Evolutionary conservation across 768 basidiomycete species (phyloP), one percentile per base, ranked within the genome.

Genomic region (Pleurotus sapidus): DNA sequence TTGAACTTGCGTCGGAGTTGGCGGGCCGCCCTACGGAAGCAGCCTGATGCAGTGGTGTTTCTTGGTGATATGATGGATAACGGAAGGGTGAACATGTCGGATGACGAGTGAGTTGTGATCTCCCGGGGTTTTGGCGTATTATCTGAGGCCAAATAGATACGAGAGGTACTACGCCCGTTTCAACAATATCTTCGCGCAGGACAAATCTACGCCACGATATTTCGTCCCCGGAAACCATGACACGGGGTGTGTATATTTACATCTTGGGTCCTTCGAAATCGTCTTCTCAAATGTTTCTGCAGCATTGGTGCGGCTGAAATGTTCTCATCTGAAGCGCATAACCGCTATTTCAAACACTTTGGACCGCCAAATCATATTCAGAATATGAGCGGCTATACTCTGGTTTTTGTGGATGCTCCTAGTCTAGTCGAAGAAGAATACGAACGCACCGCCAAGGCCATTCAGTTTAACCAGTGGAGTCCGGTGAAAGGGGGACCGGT

Each of bases 41-140:
- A 70, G 23, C 89, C 94, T 5, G 84, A 96, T 67, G 81, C 74
- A 12, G 82, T 96, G 4, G 74, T 97, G 2, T 89, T 96, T 60
- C 76, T 95, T 18, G 95, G 95, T 38, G 94, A 97, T 68, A 90
- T 96, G 91, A 84, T 96, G 84, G 93, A 96, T 64, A 84, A 82
- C 55, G 94, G 93, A 1, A 77, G 92, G 54, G 75, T 80, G 24
- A 74, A 74, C 18, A 89, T 89, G 79, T 68, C 79, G 3, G 78
- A 83, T 49, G 70, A 69, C 45, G 87, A 94, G 95, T 95, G 67
- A 69, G 91, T 80, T 50, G 51, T 60, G 23, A 46, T 14, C n/a
- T 37, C 39, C 49, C 7, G 37, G 25, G 50, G 49, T 38, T 56
- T 40, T 38, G 43, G 58, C 58, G 51, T 51, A 49, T 15, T 57